Evolutionary conservation across 2,329 filamentous ascomycete species (phyloP).

Genomic region (Ascochyta koolunga): DNA sequence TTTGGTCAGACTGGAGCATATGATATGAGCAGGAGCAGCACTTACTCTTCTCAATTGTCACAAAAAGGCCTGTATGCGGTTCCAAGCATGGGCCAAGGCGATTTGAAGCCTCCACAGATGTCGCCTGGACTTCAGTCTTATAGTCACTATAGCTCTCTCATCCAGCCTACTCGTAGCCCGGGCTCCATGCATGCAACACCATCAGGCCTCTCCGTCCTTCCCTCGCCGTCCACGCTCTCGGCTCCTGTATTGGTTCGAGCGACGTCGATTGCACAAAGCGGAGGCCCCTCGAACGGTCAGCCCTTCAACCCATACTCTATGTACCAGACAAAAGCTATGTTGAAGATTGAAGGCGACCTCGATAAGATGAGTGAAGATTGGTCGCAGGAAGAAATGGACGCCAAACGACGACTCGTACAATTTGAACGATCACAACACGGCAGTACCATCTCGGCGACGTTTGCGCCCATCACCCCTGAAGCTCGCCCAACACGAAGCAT

Average conservation of each 20-base stretch:
- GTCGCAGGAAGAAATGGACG: slow-evolving; percentile 79
- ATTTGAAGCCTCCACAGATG: slow-evolving; percentile 44
- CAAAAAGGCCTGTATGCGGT: slow-evolving; percentile 46
- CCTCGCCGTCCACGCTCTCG: slow-evolving; percentile 53
- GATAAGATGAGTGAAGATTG: slow-evolving; percentile 83
- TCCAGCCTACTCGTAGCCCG: slow-evolving; percentile 52
- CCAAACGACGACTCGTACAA: slow-evolving; percentile 82
- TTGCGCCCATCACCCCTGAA: slow-evolving; percentile 77
- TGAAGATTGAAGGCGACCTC: slow-evolving; percentile 86
- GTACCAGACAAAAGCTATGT: slow-evolving; percentile 78
- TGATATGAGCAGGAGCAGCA: slow-evolving; percentile 43
- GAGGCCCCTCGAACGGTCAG: slow-evolving; percentile 53
- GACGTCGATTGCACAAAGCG: slow-evolving; percentile 66
- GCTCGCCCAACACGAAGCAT: slow-evolving; percentile 84
- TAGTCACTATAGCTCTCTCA: slow-evolving; percentile 53
- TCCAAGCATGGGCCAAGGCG: slow-evolving; percentile 31
- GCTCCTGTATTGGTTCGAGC: slow-evolving; percentile 71
- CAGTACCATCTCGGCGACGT: slow-evolving; percentile 79
- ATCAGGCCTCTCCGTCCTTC: slow-evolving; percentile 40
- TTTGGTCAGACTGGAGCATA: slow-evolving; percentile 49
- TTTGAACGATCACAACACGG: slow-evolving; percentile 84
- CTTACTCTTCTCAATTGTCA: slow-evolving; percentile 39
- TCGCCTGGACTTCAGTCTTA: slow-evolving; percentile 47
- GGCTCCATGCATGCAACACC: slow-evolving; percentile 46
- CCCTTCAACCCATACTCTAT: slow-evolving; percentile 76